These are phyloP conservation scores for Edaphochlamys debaryana DNA, from an alignment of 139 green algal genomes.

Conservation along the genomic window DNA sequence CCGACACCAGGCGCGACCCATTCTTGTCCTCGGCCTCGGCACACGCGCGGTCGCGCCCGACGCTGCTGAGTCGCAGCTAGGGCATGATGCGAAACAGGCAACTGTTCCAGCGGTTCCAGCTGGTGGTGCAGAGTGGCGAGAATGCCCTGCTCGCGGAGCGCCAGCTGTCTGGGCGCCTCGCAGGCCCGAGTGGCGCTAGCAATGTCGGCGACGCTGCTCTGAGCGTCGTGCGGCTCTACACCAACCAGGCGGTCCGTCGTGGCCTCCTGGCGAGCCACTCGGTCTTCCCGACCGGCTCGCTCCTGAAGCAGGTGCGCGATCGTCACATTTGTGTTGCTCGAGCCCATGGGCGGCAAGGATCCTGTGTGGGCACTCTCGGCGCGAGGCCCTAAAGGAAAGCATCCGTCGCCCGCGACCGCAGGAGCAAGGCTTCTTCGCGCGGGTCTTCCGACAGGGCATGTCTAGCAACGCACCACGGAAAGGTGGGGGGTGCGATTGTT, in stretches of 20 bases:
- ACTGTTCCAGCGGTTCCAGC: conserved; percentile 9
- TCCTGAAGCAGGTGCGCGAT: conserved; percentile 4
- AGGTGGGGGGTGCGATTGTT: background rate
- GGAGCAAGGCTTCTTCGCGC: conserved; percentile 25
- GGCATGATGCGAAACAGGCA: conserved; percentile 16
- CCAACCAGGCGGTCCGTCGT: background rate
- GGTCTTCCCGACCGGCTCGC: background rate
- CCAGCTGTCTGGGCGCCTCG: conserved; percentile 3
- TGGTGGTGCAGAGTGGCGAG: conserved; percentile 7
- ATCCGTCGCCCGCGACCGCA: background rate
- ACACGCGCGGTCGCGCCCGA: no score
- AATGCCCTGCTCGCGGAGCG: conserved; percentile 19
- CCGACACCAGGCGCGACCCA: no score
- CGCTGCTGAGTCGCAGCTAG: no score
- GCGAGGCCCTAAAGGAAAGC: no score
- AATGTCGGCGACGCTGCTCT: background rate
- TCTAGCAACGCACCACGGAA: conserved; percentile 26
- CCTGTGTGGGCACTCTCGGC: background rate
- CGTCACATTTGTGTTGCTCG: no score
- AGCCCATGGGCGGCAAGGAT: background rate
- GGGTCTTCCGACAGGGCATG: conserved; percentile 26
- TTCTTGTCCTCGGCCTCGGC: no score
- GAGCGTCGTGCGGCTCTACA: background rate
- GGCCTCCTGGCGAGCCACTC: conserved; percentile 20
- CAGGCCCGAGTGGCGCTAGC: background rate